Conservation (phyloP, 2,329 filamentous ascomycete species). For the Talaromyces sp. region DNA sequence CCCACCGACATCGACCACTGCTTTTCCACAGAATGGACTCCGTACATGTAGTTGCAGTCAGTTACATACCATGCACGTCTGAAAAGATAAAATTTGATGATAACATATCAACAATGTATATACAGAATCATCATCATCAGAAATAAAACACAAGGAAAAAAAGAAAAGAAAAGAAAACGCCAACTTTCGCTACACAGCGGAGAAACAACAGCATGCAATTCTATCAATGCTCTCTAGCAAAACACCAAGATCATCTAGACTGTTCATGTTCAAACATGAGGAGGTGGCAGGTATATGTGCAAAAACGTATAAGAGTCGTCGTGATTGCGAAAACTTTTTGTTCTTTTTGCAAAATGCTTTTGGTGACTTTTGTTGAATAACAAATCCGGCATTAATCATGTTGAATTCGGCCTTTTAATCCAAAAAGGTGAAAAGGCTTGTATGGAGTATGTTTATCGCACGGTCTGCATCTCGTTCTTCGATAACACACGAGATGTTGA, state of each 20-base stretch:
- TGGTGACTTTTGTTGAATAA: not conserved
- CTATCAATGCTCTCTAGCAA: not conserved
- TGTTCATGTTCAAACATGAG: not conserved
- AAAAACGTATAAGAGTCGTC: not conserved
- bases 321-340: not conserved
- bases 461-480: slow-evolving; percentile 84
- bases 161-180: not conserved
- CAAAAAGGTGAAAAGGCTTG: slow-evolving; percentile 92
- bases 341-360: not conserved
- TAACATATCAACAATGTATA: not conserved
- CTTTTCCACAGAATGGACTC: not conserved
- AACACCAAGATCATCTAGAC: not conserved
- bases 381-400: not conserved
- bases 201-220: not conserved
- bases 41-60: not conserved
- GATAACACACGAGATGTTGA: slow-evolving; percentile 98
- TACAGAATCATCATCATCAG: not conserved
- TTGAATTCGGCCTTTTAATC: slow-evolving; percentile 48
- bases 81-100: not conserved
- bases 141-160: not conserved
- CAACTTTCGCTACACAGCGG: not conserved
- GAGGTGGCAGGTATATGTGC: not conserved
- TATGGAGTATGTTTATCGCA: slow-evolving; percentile 94
- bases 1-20: not conserved
- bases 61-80: not conserved